Base-by-base conservation (phyloP, 1,284 basidiomycete species). In the Leccinum subrobustum region DNA sequence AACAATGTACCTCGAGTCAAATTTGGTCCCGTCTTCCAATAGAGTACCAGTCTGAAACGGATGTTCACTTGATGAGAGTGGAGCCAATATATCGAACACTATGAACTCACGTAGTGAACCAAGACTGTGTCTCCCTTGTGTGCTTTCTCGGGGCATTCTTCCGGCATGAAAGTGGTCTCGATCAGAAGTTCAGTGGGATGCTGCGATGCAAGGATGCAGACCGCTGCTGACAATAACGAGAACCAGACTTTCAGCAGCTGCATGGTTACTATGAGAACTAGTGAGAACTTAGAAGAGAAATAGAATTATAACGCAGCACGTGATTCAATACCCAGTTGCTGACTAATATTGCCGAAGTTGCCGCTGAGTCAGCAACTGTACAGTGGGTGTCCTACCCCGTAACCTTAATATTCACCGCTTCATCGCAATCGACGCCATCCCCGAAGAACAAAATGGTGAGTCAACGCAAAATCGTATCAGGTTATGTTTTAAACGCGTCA, bases 91-190 rank as follows among this genome's bases (percentile, higher is more conserved):
- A 0, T n/a, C 11, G 4, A 55, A 48, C 4, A 47, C 35, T 12
- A 39, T 14, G 11, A n/a, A 82, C 87, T 68, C 73, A 92, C 91
- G 68, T 92, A 92, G 81, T 92, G 91, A 64, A 95, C 91, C 64
- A 82, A 72, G 65, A 95, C 80, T 51, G 76, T 68, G 72, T 93
- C 92, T 0, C 89, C 91, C 47, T 80, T 84, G 70, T 77, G 73
- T 0, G 90, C 83, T 67, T 82, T 86, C 35, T 77, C 65, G 2
- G 79, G 59, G 71, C 93, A 94, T 50, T 80, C 77, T 2, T 80
- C 79, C 0, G 91, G 91, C 61, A 75, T 70, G 68, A 77, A 82
- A 0, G 84, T 87, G 20, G 82, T 83, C 27, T 90, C 82, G 39
- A 91, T 86, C 50, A 77, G 65, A 47, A 92, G 83, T 62, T 86